These are phyloP conservation scores for Colletotrichum eremochloae DNA, from an alignment of 2,329 filamentous ascomycete species.

Conservation along the genomic window DNA sequence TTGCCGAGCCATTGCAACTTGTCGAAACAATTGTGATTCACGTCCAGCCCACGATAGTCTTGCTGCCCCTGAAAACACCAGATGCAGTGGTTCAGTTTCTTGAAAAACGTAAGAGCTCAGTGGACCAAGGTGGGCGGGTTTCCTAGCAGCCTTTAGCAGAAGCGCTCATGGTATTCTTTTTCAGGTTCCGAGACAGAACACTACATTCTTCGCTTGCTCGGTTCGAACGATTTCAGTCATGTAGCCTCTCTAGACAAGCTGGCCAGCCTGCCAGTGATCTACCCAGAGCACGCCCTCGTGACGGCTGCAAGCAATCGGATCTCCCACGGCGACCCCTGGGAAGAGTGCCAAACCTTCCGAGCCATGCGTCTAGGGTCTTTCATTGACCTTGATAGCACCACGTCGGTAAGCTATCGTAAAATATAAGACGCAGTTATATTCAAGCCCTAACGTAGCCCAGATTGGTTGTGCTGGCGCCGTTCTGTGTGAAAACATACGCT, in stretches of 20 bases:
- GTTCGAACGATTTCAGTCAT: conserved; percentile 79
- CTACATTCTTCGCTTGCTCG: conserved; percentile 73
- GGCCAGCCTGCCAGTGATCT: conserved; percentile 66
- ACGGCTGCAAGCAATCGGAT: background rate
- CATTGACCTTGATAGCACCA: conserved; percentile 79
- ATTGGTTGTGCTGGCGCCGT: conserved; percentile 91
- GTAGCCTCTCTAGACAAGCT: conserved; percentile 77
- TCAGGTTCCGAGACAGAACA: conserved; percentile 3
- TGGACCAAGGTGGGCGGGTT: conserved; percentile 34
- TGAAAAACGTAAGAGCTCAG: conserved; percentile 43
- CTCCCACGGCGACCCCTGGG: conserved; percentile 47
- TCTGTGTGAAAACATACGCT: conserved; percentile 81
- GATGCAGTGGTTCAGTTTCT: conserved; percentile 53
- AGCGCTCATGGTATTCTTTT: background rate
- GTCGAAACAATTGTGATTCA: conserved; percentile 70
- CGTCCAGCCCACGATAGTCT: conserved; percentile 66
- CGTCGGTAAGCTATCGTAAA: conserved; percentile 67
- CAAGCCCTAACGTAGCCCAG: conserved; percentile 47
- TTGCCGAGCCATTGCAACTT: conserved; percentile 11
- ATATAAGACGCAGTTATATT: background rate
- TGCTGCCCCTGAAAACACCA: conserved; percentile 64
- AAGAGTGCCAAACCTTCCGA: conserved; percentile 68
- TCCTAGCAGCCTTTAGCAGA: background rate
- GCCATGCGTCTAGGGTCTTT: conserved; percentile 77
- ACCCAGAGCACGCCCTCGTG: conserved; percentile 7